These are phyloP conservation scores for Cutaneotrichosporon sp. DNA, from an alignment of 1,284 basidiomycete genomes.

Conservation along the genomic window DNA sequence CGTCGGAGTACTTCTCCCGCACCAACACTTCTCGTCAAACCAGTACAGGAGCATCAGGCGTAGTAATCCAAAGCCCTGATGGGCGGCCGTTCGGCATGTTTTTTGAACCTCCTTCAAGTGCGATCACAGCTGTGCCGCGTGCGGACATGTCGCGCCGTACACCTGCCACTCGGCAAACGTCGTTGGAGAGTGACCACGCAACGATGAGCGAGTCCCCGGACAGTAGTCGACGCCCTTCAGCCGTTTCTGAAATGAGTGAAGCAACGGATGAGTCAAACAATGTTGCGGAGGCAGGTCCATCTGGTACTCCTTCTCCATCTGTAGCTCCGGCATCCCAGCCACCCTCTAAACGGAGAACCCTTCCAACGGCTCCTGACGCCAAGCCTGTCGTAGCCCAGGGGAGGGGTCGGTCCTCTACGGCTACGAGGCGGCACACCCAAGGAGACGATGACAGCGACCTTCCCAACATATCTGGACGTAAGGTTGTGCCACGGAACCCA, in stretches of 20 bases:
- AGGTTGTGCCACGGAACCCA: background rate
- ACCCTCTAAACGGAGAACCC: constrained; percentile 21
- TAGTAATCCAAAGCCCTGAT: constrained; percentile 86
- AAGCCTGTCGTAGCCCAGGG: constrained; percentile 34
- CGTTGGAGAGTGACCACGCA: constrained; percentile 13
- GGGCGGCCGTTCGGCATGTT: constrained; percentile 90
- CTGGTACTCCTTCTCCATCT: background rate
- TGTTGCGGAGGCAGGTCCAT: background rate
- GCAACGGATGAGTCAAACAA: constrained; percentile 9
- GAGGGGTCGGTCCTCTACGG: constrained; percentile 23
- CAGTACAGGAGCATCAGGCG: constrained; percentile 69
- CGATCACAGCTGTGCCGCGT: constrained; percentile 3
- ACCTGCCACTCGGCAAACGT: constrained; percentile 20
- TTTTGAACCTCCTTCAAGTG: constrained; percentile 66
- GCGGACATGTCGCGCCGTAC: constrained; percentile 8
- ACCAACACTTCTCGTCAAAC: constrained; percentile 59
- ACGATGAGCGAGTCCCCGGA: constrained; percentile 13
- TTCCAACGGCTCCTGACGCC: constrained; percentile 22
- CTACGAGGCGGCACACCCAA: constrained; percentile 5
- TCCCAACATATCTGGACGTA: background rate
- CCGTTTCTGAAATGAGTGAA: constrained; percentile 14
- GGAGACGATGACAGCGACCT: too few species aligned
- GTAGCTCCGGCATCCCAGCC: background rate
- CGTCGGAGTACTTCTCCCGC: constrained; percentile 81
- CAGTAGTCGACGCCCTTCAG: constrained; percentile 23